These are phyloP conservation scores for Saturnispora dispora DNA, from an alignment of 805 yeast genomes.

Conservation along the genomic window DNA sequence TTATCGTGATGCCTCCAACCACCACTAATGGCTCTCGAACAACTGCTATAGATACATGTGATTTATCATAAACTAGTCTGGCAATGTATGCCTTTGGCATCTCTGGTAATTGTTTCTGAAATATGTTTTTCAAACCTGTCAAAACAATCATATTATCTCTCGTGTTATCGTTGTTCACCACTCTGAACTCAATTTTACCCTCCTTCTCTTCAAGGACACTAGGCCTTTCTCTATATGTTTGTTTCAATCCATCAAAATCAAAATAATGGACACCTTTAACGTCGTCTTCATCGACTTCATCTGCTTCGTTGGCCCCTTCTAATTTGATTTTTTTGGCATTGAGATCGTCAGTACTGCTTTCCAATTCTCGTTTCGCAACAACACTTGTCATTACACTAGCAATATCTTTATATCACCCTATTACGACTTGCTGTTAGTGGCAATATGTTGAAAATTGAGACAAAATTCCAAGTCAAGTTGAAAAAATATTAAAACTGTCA, in stretches of 20 bases:
- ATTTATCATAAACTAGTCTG: conserved; percentile 85
- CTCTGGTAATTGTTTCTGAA: conserved; percentile 94
- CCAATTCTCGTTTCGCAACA: conserved; percentile 14
- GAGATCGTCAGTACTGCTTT: conserved; percentile 13
- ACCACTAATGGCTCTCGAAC: conserved; percentile 89
- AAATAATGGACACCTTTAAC: conserved; percentile 38
- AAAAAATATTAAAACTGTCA: background rate
- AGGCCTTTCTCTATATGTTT: conserved; percentile 84
- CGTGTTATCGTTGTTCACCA: conserved; percentile 89
- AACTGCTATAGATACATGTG: conserved; percentile 93
- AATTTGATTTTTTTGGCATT: conserved; percentile 15
- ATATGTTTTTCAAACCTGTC: conserved; percentile 91
- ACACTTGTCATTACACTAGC: conserved; percentile 6
- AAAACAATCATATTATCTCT: conserved; percentile 81
- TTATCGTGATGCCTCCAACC: conserved; percentile 94
- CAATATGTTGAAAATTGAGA: background rate
- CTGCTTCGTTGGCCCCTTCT: conserved; percentile 19
- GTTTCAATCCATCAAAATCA: conserved; percentile 66
- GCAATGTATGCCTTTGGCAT: conserved; percentile 98
- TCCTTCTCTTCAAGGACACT: conserved; percentile 91
- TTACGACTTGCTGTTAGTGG: background rate
- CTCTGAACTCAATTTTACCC: conserved; percentile 89
- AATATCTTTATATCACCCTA: background rate
- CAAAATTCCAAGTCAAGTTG: background rate
- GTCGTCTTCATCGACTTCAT: conserved; percentile 31